Base-by-base conservation (phyloP, 768 basidiomycete genomes). In the Rhodosporidiobolus odoratus region DNA sequence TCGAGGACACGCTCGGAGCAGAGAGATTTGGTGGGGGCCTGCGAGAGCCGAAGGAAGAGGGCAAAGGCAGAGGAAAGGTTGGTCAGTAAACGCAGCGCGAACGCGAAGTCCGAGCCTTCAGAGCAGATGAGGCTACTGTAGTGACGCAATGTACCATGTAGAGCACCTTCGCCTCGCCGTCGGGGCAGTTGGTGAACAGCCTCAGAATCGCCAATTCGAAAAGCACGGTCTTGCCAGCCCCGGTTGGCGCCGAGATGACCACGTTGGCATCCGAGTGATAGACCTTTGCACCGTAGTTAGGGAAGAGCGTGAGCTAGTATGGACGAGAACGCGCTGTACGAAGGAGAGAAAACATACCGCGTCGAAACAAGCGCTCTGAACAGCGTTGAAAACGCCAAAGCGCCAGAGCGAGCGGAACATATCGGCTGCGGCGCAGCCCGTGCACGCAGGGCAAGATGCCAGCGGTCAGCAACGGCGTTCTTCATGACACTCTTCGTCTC, bases 181-280 rank as follows among this genome's bases (percentile, higher is more conserved):
- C 58, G 0, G 37, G 1, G 15, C 61, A 41, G 1, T 13, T 58
- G 59, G 84, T 79, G 38, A 92, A 79, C 82, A 91, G 84, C 40
- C 86, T 86, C 60, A 98, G 85, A 63, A 97, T 89, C 3, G 90
- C 86, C 21, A 99, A 81, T 78, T 99, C 96, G 75, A 98, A 99
- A 37, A 98, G 80, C 15, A 65, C 73, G 12, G 96, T 99, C 80
- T 98, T 98, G 37, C 96, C 96, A 60, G 91, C 91, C 37, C 94
- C 92, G 21, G 96, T 98, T 0, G 96, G 96, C 4, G 95, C 94
- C 17, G 78, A 76, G 21, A 82, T 76, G 58, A 82, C 81, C 21
- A 82, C 68, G 67, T 82, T 82, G 19, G 79, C 76, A 43, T 79
- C 76, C 0, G 73, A 58, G 15, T 76, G 50, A 67, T 77, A 79